phyloP scores from a whole-genome alignment of 1,284 basidiomycete genomes.

The Moniliella sp. region DNA sequence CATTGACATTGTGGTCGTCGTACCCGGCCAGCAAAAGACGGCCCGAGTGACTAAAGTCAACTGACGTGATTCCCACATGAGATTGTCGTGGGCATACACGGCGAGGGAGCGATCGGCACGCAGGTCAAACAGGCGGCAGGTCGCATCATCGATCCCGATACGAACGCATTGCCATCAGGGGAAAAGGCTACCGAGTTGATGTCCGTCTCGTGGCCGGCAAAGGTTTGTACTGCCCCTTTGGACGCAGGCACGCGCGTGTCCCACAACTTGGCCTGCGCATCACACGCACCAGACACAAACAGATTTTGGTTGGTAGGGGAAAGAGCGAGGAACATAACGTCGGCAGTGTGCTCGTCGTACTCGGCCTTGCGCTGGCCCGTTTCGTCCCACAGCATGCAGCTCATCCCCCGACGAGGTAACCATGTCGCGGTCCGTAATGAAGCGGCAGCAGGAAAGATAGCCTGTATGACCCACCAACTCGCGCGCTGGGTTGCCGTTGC shows the following conservation, averaged over 20 bases:
- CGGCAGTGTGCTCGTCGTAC: conserved; percentile 94
- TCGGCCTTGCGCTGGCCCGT: conserved; percentile 80
- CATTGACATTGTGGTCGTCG: conserved; percentile 97
- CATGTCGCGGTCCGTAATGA: conserved; percentile 93
- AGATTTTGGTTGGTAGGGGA: conserved; percentile 85
- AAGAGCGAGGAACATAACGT: too few relatives aligned
- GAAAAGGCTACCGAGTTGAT: conserved; percentile 99
- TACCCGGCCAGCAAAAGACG: conserved; percentile 93
- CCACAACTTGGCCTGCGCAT: conserved; percentile 94
- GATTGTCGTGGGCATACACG: conserved; percentile 89
- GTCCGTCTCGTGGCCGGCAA: conserved; percentile 92
- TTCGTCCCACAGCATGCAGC: conserved; percentile 98
- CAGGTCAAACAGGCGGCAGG: conserved; percentile 89
- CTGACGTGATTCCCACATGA: conserved; percentile 94
- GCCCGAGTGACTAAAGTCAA: conserved; percentile 88
- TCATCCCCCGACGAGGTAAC: conserved; percentile 95
- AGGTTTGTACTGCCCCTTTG: conserved; percentile 88
- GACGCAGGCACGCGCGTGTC: conserved; percentile 95
- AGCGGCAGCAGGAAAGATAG: conserved; percentile 92
- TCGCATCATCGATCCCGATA: conserved; percentile 93
- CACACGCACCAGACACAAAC: conserved; percentile 93
- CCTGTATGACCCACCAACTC: conserved; percentile 91
- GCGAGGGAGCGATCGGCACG: conserved; percentile 90
- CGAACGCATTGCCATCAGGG: conserved; percentile 95
- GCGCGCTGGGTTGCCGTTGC: conserved; percentile 42